These are phyloP conservation scores for Teunomyces lycoperdinae DNA, from an alignment of 805 yeast species.

Conservation along the genomic window DNA sequence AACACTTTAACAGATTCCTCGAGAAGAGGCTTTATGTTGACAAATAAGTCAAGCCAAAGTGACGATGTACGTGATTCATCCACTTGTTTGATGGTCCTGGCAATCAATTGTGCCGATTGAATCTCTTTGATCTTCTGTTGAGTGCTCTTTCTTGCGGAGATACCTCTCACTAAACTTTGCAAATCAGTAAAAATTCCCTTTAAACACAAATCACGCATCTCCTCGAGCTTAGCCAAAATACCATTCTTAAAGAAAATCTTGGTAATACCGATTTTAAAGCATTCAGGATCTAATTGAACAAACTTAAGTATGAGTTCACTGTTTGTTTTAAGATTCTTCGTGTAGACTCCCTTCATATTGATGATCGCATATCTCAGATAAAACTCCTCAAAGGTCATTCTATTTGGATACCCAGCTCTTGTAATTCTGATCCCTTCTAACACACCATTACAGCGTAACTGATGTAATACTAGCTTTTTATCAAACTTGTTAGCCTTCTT, in stretches of 20 bases:
- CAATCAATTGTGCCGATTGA: slow-evolving; percentile 69
- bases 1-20: slow-evolving; percentile 59
- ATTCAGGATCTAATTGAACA: slow-evolving; percentile 57
- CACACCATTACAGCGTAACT: slow-evolving; percentile 94
- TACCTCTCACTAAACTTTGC: slow-evolving; percentile 67
- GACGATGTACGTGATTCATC: slow-evolving; percentile 44
- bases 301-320: slow-evolving; percentile 65
- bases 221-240: slow-evolving; percentile 74
- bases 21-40: slow-evolving; percentile 71
- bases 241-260: slow-evolving; percentile 77
- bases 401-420: slow-evolving; percentile 94
- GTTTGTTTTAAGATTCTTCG: slow-evolving; percentile 56
- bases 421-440: slow-evolving; percentile 97
- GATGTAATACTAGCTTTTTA: slow-evolving; percentile 76
- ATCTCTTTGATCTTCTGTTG: slow-evolving; percentile 51
- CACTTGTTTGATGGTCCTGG: slow-evolving; percentile 56
- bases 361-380: slow-evolving; percentile 72
- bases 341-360: slow-evolving; percentile 44
- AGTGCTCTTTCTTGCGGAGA: slow-evolving; percentile 48
- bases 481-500: slow-evolving; percentile 73
- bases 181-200: slow-evolving; percentile 53
- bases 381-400: slow-evolving; percentile 81
- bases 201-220: slow-evolving; percentile 65
- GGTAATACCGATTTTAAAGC: slow-evolving; percentile 66
- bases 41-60: slow-evolving; percentile 78